phyloP scores from a whole-genome alignment of 805 yeast genomes.

The Maudiozyma barnettii region DNA sequence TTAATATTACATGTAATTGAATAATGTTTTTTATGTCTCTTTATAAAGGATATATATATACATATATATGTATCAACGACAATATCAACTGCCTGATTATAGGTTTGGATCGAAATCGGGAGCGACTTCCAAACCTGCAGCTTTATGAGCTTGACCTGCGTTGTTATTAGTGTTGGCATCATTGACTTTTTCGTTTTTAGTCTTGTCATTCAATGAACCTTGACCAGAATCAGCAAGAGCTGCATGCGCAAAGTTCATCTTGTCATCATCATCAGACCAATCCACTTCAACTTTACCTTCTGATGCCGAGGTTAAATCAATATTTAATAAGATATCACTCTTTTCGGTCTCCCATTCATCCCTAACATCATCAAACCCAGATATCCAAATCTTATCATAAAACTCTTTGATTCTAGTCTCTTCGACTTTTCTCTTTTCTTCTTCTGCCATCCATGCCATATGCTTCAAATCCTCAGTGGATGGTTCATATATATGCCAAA shows the following conservation, averaged over 20 bases:
- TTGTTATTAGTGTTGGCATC: conserved; percentile 1
- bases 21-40: no score
- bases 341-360: conserved; percentile 67
- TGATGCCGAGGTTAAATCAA: conserved; percentile 40
- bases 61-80: no score
- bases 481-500: conserved; percentile 97
- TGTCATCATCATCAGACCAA: conserved; percentile 52
- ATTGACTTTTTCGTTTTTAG: neutral
- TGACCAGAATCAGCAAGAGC: neutral
- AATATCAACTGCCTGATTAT: neutral
- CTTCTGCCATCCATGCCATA: conserved; percentile 84
- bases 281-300: conserved; percentile 36
- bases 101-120: conserved; percentile 21
- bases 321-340: conserved; percentile 61
- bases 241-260: neutral
- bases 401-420: conserved; percentile 54
- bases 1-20: no score
- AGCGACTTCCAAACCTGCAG: conserved; percentile 14
- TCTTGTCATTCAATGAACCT: neutral
- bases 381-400: conserved; percentile 63
- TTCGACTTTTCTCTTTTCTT: conserved; percentile 56
- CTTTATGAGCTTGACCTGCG: neutral
- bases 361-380: conserved; percentile 69
- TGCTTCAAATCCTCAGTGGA: conserved; percentile 81
- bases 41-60: no score